phyloP scores from a whole-genome alignment of 2,329 filamentous ascomycete species.

The Scleromitrula shiraiana region DNA sequence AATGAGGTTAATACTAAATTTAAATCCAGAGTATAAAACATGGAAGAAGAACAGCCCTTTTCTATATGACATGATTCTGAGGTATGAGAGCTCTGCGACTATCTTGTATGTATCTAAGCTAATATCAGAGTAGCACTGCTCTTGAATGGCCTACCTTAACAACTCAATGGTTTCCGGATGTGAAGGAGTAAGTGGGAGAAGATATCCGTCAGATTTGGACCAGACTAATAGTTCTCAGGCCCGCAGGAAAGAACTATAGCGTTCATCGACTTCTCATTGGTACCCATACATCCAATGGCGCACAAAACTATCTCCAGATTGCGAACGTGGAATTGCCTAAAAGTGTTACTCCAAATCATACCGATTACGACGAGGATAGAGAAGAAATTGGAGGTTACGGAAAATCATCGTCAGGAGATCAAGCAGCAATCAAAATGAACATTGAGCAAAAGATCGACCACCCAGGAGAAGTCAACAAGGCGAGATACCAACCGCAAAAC shows the following conservation, averaged over 20 bases:
- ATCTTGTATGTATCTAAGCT: conserved; percentile 9
- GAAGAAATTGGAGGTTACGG: conserved; percentile 94
- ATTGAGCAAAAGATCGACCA: conserved; percentile 96
- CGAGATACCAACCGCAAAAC: conserved; percentile 94
- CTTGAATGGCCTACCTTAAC: conserved; percentile 96
- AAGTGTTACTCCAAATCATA: conserved; percentile 60
- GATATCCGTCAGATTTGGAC: neutral
- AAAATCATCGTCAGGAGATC: conserved; percentile 55
- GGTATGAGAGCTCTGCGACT: conserved; percentile 37
- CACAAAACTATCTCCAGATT: conserved; percentile 88
- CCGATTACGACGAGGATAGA: conserved; percentile 83
- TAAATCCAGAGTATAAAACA: conserved; percentile 80
- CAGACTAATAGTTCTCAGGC: conserved; percentile 32
- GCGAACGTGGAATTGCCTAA: conserved; percentile 91
- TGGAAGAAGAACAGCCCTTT: conserved; percentile 99
- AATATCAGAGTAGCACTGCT: conserved; percentile 56
- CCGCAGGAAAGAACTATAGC: conserved; percentile 78
- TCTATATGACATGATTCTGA: conserved; percentile 95
- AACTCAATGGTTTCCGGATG: conserved; percentile 96
- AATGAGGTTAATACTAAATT: neutral
- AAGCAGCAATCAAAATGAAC: conserved; percentile 72
- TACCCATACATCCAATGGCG: conserved; percentile 83
- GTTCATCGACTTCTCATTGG: conserved; percentile 86
- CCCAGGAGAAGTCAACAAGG: conserved; percentile 96
- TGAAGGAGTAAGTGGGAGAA: conserved; percentile 54